These are phyloP conservation scores for Neurospora sp. DNA, from an alignment of 495 filamentous ascomycete genomes.

Conservation along the genomic window DNA sequence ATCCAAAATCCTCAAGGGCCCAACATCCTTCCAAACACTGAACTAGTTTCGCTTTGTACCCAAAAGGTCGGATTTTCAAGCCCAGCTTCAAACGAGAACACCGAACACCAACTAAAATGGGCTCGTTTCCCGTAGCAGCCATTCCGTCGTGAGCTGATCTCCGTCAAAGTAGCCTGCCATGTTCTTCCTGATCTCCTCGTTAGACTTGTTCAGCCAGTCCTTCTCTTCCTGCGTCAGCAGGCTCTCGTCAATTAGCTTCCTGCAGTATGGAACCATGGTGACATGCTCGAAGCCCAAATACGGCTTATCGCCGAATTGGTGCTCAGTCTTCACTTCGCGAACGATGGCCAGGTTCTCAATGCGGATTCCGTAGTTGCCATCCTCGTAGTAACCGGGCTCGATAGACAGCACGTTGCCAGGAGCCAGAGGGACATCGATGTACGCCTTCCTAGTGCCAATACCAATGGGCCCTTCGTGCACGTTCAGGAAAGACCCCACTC, in stretches of 20 bases:
- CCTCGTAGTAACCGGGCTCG: constrained; percentile 97
- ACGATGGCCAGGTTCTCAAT: constrained; percentile 95
- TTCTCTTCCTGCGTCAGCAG: constrained; percentile 70
- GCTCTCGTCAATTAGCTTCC: constrained; percentile 70
- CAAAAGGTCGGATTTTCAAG: not conserved
- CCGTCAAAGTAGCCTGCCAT: constrained; percentile 71
- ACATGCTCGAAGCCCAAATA: constrained; percentile 95
- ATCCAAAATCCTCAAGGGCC: not conserved
- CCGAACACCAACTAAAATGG: constrained; percentile 24
- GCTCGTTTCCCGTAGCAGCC: constrained; percentile 80
- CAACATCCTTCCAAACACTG: not conserved
- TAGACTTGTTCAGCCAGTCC: constrained; percentile 81
- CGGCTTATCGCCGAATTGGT: constrained; percentile 86
- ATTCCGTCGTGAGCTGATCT: constrained; percentile 57
- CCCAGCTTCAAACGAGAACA: not conserved
- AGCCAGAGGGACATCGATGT: constrained; percentile 80
- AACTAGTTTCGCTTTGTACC: not conserved
- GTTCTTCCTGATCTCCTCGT: constrained; percentile 70
- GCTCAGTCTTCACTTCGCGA: constrained; percentile 71
- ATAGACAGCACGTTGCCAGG: constrained; percentile 92
- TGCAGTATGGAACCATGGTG: constrained; percentile 91
- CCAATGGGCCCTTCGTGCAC: constrained; percentile 98
- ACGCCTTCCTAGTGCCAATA: constrained; percentile 84
- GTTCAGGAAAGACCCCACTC: constrained; percentile 84
- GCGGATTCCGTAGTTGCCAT: constrained; percentile 93